phyloP scores from a whole-genome alignment of 495 filamentous ascomycete species.

The Penicillium steckii region DNA sequence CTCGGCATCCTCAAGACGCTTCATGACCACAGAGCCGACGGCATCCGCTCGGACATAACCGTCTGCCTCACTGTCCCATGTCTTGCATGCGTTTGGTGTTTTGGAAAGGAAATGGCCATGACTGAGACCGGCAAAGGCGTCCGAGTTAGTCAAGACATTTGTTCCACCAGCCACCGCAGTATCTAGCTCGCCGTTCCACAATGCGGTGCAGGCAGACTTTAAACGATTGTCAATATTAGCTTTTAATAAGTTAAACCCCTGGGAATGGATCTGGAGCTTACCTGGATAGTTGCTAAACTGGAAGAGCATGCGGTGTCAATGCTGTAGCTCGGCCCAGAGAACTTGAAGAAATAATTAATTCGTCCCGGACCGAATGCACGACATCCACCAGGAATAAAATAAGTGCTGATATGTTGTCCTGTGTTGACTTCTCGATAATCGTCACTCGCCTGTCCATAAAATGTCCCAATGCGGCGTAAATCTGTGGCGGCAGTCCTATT shows the following conservation, averaged over 20 bases:
- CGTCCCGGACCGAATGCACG: constrained; percentile 25
- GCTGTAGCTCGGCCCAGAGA: constrained; percentile 16
- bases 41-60: constrained; percentile 65
- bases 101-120: constrained; percentile 70
- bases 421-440: constrained; percentile 15
- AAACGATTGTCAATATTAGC: no score
- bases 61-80: constrained; percentile 66
- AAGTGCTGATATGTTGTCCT: constrained; percentile 23
- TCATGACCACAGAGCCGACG: constrained; percentile 43
- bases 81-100: constrained; percentile 59
- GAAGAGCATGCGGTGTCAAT: constrained; percentile 26
- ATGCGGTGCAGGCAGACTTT: constrained; percentile 62
- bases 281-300: constrained; percentile 48
- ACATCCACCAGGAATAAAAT: constrained; percentile 24
- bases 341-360: constrained; percentile 29
- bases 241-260: no score
- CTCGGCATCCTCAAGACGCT: constrained; percentile 45
- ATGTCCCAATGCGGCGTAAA: constrained; percentile 28
- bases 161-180: constrained; percentile 72
- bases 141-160: constrained; percentile 66
- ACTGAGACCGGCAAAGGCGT: constrained; percentile 67
- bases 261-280: no score
- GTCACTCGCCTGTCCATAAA: constrained; percentile 27
- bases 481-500: constrained; percentile 22
- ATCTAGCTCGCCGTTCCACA: constrained; percentile 67